Base-by-base conservation (phyloP, 805 yeast genomes). In the Zygoascus ofunaensis region DNA sequence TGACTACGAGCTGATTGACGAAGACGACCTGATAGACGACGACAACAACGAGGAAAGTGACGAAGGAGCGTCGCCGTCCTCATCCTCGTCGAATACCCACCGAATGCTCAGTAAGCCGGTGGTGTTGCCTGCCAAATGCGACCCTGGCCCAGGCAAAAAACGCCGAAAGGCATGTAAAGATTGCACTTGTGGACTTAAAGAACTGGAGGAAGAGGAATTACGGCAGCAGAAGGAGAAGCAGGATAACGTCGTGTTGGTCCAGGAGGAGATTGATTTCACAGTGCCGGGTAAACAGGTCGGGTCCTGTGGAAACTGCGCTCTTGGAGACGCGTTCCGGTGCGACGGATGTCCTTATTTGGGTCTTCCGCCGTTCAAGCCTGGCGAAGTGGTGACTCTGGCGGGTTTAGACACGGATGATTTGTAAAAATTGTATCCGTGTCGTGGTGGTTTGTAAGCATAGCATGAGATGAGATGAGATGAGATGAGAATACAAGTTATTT, bases 321-420 rank as follows among this genome's bases (percentile, higher is more conserved):
- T 92, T 41, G 99, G 99, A 37, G 99, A 92, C 63, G 98, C 98
- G 0, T 92, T 92, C 68, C 73, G 99, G 59, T 92, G 99, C 63
- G 95, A 89, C 54, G 97, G 97, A 2, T 92, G 99, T 66, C 99
- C 99, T 34, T 92, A 81, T 65, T 69, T 92, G 53, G 99, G 99
- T 0, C 70, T 92, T 38, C 99, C 99, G 14, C 97, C 99, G 3
- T 92, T 92, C 74, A 87, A 87, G 65, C 98, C 97, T 1, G 99
- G 99, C 42, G 94, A 92, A 66, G 80, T 80, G 8, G 79, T 92
- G 44, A 79, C 82, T 26, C 66, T 90, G 50, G 87, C 77, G 43
- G 77, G 83, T 54, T 41, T 49, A 36, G 52, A 50, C 24, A 83
- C 82, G 34, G 94, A 83, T 62, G 94, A 86, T 61, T 71, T 84